phyloP scores from a whole-genome alignment of 768 basidiomycete species.

The Boletus insuetus region DNA sequence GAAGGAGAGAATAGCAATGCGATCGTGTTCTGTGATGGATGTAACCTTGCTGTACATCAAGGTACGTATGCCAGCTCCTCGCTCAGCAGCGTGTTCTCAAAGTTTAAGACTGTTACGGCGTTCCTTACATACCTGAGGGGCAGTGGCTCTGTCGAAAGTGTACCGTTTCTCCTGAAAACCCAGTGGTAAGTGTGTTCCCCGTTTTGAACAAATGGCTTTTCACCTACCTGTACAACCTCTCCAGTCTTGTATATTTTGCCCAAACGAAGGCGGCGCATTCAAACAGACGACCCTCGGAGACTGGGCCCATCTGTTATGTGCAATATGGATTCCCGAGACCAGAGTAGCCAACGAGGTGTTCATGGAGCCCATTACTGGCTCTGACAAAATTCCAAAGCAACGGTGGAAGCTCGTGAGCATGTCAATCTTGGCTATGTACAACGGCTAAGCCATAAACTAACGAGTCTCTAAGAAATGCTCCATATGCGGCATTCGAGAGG shows the following conservation, averaged over 20 bases:
- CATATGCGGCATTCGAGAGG: constrained; percentile 57
- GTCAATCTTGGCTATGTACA: background rate
- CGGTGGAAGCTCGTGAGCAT: constrained; percentile 88
- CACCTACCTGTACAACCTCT: background rate
- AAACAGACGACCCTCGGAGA: constrained; percentile 91
- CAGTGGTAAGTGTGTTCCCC: constrained; percentile 63
- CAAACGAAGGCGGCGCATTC: constrained; percentile 96
- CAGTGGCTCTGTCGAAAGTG: constrained; percentile 99
- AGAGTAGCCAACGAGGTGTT: constrained; percentile 91
- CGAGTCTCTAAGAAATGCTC: constrained; percentile 50
- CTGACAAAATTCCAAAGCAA: constrained; percentile 83
- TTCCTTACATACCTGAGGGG: constrained; percentile 98
- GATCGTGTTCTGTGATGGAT: constrained; percentile 99
- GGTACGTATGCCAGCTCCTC: constrained; percentile 45
- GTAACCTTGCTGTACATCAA: constrained; percentile 99
- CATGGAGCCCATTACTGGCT: constrained; percentile 95
- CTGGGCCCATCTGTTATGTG: constrained; percentile 96
- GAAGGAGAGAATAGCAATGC: constrained; percentile 99
- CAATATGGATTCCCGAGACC: constrained; percentile 96
- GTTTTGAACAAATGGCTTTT: background rate
- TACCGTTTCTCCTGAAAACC: constrained; percentile 94
- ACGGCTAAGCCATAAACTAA: constrained; percentile 3
- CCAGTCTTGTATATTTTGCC: constrained; percentile 92
- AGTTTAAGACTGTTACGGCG: constrained; percentile 91
- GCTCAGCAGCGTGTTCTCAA: constrained; percentile 7